Percentiles rank a stretch among this genome's conserved stretches.
phyloP scores from a whole-genome alignment of 192 early-diverging fungal species.

The Backusella luteola region DNA sequence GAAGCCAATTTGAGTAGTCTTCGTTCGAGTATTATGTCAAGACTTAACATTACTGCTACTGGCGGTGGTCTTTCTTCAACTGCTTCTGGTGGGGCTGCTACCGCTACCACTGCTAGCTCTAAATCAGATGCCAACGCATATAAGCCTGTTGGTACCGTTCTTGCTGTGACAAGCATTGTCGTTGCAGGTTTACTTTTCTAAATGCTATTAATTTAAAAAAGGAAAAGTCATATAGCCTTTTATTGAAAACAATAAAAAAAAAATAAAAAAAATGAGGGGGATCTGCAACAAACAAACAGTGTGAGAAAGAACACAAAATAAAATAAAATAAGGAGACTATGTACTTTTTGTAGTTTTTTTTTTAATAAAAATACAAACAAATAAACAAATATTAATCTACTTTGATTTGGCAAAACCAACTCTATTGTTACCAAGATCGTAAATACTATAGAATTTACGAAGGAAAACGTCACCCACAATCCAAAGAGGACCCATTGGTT shows the following conservation, averaged over 20 bases:
- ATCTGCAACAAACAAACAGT: neutral
- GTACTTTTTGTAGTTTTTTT: neutral
- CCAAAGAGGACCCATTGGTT: constrained; percentile 70
- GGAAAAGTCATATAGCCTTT: neutral
- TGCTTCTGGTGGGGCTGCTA: neutral
- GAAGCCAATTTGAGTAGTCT: neutral
- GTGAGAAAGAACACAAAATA: neutral
- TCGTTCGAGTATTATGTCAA: neutral
- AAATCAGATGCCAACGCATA: neutral
- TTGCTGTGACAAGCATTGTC: neutral
- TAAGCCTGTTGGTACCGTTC: neutral
- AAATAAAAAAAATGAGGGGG: neutral
- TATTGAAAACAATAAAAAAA: neutral
- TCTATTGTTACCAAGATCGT: constrained; percentile 66
- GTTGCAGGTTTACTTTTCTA: neutral
- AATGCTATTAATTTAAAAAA: neutral
- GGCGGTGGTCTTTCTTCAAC: neutral
- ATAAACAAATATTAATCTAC: neutral
- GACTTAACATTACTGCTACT: neutral
- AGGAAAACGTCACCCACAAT: constrained; percentile 87
- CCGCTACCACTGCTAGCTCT: neutral
- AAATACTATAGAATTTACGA: constrained; percentile 77
- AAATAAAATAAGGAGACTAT: neutral
- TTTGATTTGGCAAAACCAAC: constrained; percentile 61
- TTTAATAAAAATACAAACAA: neutral